phyloP scores from a whole-genome alignment of 495 filamentous ascomycete species.

The Filosporella fistucella region DNA sequence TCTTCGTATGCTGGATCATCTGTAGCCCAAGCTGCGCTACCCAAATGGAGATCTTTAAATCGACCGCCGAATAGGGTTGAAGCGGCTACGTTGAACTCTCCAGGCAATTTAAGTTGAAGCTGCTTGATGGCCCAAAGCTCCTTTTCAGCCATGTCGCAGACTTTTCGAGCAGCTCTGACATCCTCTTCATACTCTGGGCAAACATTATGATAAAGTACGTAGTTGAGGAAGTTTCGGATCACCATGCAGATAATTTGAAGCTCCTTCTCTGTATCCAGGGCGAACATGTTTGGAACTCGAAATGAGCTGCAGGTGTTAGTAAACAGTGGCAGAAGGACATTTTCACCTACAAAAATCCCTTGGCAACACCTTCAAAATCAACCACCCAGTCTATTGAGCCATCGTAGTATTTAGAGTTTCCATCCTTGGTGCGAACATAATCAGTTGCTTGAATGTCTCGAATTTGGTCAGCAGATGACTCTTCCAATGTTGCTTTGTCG shows the following conservation, averaged over 20 bases:
- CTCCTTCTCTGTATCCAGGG: constrained; percentile 35
- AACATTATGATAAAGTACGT: constrained; percentile 76
- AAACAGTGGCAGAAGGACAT: constrained; percentile 9
- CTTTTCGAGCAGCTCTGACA: constrained; percentile 56
- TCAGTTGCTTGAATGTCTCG: constrained; percentile 56
- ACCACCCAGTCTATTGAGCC: constrained; percentile 56
- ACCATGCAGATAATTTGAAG: constrained; percentile 53
- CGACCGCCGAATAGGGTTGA: constrained; percentile 31
- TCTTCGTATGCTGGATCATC: constrained; percentile 14
- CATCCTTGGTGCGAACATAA: constrained; percentile 37
- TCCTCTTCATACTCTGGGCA: constrained; percentile 72
- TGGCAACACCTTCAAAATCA: constrained; percentile 72
- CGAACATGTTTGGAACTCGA: constrained; percentile 34
- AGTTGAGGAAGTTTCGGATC: constrained; percentile 84
- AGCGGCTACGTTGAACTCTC: constrained; percentile 57
- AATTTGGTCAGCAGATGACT: constrained; percentile 52
- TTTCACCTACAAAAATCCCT: constrained; percentile 68
- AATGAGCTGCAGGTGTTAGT: constrained; percentile 21
- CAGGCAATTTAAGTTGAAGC: constrained; percentile 47
- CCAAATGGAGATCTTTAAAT: constrained; percentile 19
- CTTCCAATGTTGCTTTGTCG: constrained; percentile 47
- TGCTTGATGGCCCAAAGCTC: constrained; percentile 58
- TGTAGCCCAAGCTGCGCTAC: constrained; percentile 16
- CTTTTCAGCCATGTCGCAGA: constrained; percentile 63
- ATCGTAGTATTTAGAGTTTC: constrained; percentile 36